Base-by-base conservation (phyloP, 306 rosid genomes). In the Begonia peltatifolia region DNA sequence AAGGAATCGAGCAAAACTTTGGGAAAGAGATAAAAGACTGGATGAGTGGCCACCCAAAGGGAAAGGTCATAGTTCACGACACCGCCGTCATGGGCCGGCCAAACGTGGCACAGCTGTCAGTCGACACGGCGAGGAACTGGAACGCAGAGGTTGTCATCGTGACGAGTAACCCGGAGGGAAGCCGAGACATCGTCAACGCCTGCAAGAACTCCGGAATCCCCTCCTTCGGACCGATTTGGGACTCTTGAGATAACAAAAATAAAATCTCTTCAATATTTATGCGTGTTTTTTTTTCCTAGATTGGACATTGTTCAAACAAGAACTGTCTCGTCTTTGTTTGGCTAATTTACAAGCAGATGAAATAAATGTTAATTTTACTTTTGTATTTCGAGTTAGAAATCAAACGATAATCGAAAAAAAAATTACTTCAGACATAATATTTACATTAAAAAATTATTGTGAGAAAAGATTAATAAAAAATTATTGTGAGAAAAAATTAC, bases 131-230 rank as follows among this genome's bases (percentile, higher is more conserved):
- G 1, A 53, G 47, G 48, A 62, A 20, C 12, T 77, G 85, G 85
- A 68, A 71, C 11, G 76, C 75, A 56, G 80, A 84, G 63, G 94
- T 75, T 20, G 88, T 80, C 14, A 71, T 77, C 47, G 85, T 77
- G 25, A 84, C 94, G 2, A 84, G 94, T 52, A 84, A 84, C 62
- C 94, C 88, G 50, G 70, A 75, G 64, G 85, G 94, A 14, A 79
- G 20, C 58, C 73, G 83, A 61, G 79, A 80, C 16, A 77, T 84
- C 1, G 55, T 80, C 53, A 66, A 54, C 47, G 81, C 83, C 8
- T 84, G 88, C 14, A 73, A 68, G 38, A 48, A 54, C 14, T 64
- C 52, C 11, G 71, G 72, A 65, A 67, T 72, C 55, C 60, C 79
- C 1, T 74, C 82, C 15, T 79, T 79, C 53, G 85, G 85, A 3